Percentiles rank a stretch among this genome's conserved stretches.
These are phyloP conservation scores for Phyllosticta citrichinensis DNA, from an alignment of 2,329 filamentous ascomycete species.

Conservation along the genomic window DNA sequence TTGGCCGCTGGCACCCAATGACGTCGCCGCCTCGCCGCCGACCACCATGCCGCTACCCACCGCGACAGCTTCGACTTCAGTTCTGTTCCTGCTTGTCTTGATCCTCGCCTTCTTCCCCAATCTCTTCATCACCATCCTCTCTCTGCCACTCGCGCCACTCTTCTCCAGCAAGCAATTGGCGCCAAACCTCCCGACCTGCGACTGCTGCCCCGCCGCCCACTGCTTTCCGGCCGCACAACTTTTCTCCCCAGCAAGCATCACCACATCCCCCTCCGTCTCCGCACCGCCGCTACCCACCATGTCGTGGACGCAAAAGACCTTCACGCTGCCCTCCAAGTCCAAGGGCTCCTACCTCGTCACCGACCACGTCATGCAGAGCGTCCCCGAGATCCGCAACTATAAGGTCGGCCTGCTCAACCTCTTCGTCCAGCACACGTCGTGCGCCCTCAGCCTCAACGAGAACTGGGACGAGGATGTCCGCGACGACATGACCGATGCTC, in stretches of 20 bases:
- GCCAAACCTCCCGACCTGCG: slow-evolving; percentile 19
- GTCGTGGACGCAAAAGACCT: slow-evolving; percentile 76
- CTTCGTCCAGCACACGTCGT: slow-evolving; percentile 92
- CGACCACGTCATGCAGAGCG: slow-evolving; percentile 54
- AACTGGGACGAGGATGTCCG: slow-evolving; percentile 83
- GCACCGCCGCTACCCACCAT: slow-evolving; percentile 30
- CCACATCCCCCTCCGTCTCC: slow-evolving; percentile 20
- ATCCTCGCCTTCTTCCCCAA: slow-evolving; percentile 41
- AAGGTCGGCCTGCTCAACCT: slow-evolving; percentile 66
- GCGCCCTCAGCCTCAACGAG: slow-evolving; percentile 85
- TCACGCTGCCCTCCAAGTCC: slow-evolving; percentile 65
- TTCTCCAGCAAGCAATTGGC: slow-evolving; percentile 15
- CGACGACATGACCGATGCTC: slow-evolving; percentile 83
- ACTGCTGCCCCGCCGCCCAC: slow-evolving; percentile 22
- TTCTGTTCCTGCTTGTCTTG: slow-evolving; percentile 40
- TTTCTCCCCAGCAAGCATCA: slow-evolving; percentile 12
- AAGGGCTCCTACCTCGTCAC: slow-evolving; percentile 89
- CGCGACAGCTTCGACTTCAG: slow-evolving; percentile 27
- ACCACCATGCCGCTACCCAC: slow-evolving; percentile 14
- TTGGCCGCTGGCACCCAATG: slow-evolving; percentile 1
- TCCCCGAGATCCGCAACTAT: slow-evolving; percentile 76
- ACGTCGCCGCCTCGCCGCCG: slow-evolving; percentile 1
- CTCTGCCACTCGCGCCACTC: slow-evolving; percentile 28
- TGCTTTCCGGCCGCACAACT: slow-evolving; percentile 17
- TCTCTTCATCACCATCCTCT: slow-evolving; percentile 31